Base-by-base conservation (phyloP, 108 stramenopile species). In the Parmales sp. region DNA sequence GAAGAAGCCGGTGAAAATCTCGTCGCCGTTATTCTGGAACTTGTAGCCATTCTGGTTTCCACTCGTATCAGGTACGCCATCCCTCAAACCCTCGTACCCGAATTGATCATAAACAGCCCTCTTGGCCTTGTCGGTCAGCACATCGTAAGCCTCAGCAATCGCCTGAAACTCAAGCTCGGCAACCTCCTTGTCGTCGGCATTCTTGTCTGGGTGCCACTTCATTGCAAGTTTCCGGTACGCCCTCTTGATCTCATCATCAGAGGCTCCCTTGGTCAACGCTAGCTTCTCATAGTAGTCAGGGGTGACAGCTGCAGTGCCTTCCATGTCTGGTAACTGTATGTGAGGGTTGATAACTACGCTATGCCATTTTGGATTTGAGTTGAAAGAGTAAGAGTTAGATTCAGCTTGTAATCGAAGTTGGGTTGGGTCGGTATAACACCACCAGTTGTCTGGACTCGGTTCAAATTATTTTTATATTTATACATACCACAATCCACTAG, bases 71-170 rank as follows among this genome's bases (percentile, higher is more conserved):
- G 69, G 63, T 6, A 77, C 71, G 34, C 83, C 85, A 39, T 76
- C 79, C 16, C 63, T 71, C 1, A 86, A 71, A 20, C 79, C 85
- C 38, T 82, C 85, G 45, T 80, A 75, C 39, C 84, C 84, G 76
- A 80, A 83, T 68, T 78, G 78, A 65, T 86, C 85, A 71, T 82
- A 86, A 38, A 84, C 44, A 0, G 81, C 83, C 1, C 79, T 72
- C 72, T 84, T 86, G 43, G 65, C 77, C 68, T 76, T 69, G 80
- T 84, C 83, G 45, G 74, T 73, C 1, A 86, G 72, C 9, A 86
- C 85, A 25, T 82, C 81, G 72, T 85, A 84, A 5, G 84, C 84
- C 70, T 86, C 85, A 36, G 73, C 78, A 37, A 84, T 76, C 11
- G 82, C 67, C 67, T 84, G 81, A 39, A 86, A 86, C 28, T 38